Conservation (phyloP, 108 stramenopile species). For the Skeletonema menzelii region DNA sequence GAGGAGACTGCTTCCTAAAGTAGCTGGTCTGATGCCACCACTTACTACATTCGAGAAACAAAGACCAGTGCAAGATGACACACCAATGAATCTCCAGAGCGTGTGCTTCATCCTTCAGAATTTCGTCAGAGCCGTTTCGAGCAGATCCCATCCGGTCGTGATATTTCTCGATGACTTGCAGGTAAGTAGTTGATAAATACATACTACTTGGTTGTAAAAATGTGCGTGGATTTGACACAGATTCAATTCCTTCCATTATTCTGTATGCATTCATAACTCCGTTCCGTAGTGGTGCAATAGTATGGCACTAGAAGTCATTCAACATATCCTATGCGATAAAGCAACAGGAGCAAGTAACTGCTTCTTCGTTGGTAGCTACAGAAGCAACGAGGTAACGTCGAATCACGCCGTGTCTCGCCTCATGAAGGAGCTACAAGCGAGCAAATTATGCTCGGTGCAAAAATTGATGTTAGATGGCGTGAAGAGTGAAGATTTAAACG, state of each 20-base stretch:
- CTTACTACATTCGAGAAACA: neutral
- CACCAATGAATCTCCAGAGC: slow-evolving; percentile 23
- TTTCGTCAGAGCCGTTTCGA: slow-evolving; percentile 39
- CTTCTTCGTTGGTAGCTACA: slow-evolving; percentile 41
- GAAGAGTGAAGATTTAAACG: slow-evolving; percentile 12
- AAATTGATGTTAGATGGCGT: slow-evolving; percentile 17
- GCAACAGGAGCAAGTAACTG: slow-evolving; percentile 11
- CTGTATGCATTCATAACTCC: neutral
- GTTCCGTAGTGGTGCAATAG: slow-evolving; percentile 30
- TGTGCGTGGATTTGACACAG: neutral
- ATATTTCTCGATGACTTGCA: slow-evolving; percentile 42
- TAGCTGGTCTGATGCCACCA: slow-evolving; percentile 3
- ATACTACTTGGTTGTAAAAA: neutral
- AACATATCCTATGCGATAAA: slow-evolving; percentile 22
- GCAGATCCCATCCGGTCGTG: slow-evolving; percentile 19
- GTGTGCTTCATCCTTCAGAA: slow-evolving; percentile 38
- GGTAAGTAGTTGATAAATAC: neutral
- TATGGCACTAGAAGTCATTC: slow-evolving; percentile 16
- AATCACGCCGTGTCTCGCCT: slow-evolving; percentile 31
- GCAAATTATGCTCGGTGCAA: neutral
- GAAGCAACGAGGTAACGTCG: slow-evolving; percentile 31
- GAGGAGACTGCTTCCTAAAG: slow-evolving; percentile 21
- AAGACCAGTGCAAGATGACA: neutral
- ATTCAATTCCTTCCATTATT: neutral
- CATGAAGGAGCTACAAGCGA: neutral